A percentile compares a stretch with the other conserved stretches of the same genome.
These are phyloP conservation scores for Eutypa lata DNA, from an alignment of 2,329 filamentous ascomycete genomes.

Conservation along the genomic window DNA sequence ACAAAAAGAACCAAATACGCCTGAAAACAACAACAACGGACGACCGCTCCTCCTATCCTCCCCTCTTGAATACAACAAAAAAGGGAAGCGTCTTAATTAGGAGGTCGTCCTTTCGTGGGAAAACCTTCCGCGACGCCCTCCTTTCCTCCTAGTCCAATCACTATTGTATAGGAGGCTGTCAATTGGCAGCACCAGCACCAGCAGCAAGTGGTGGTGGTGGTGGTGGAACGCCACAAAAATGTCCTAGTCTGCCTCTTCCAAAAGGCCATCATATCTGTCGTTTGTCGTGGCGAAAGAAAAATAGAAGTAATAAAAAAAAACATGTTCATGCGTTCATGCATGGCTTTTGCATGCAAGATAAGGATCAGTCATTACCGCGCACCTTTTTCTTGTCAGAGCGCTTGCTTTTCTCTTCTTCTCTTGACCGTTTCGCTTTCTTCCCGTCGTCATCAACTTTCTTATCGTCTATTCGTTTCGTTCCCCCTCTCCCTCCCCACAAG, in stretches of 20 bases:
- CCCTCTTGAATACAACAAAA: too few relatives aligned
- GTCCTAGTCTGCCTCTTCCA: not conserved
- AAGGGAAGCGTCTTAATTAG: too few relatives aligned
- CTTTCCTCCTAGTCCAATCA: too few relatives aligned
- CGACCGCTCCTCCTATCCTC: too few relatives aligned
- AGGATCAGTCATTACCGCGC: conserved; percentile 4
- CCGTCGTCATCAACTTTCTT: not conserved
- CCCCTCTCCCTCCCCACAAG: not conserved
- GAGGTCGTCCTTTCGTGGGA: too few relatives aligned
- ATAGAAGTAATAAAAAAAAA: not conserved
- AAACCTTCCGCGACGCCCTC: too few relatives aligned
- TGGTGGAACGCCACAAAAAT: not conserved
- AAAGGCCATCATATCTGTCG: not conserved
- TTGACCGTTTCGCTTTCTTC: not conserved
- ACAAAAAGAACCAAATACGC: too few relatives aligned
- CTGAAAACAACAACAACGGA: too few relatives aligned
- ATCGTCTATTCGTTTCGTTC: conserved; percentile 2
- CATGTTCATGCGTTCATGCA: not conserved
- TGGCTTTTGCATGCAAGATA: not conserved
- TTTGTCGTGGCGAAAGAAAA: not conserved
- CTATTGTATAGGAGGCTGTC: too few relatives aligned
- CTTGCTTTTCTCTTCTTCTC: not conserved
- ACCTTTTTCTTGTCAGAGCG: not conserved
- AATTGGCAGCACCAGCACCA: too few relatives aligned
- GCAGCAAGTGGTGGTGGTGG: not conserved